phyloP scores from a whole-genome alignment of 257 asterid species.

The Mitragyna speciosa region DNA sequence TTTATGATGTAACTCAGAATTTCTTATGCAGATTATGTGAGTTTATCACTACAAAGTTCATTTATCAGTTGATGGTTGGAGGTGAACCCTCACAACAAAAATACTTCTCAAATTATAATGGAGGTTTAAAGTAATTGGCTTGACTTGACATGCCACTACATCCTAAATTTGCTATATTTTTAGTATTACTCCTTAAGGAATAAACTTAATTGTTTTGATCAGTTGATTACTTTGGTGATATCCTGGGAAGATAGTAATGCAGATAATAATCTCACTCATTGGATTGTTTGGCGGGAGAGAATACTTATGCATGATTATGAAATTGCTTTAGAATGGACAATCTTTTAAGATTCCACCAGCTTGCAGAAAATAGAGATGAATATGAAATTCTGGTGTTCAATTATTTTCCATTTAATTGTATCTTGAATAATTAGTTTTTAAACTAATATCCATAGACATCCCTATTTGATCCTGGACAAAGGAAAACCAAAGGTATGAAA shows the following conservation, averaged over 20 bases:
- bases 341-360: background rate
- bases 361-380: background rate
- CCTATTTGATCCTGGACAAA: background rate
- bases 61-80: background rate
- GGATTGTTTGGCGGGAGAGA: background rate
- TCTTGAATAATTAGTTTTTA: background rate
- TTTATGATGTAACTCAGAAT: background rate
- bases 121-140: background rate
- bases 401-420: background rate
- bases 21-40: background rate
- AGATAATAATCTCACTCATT: background rate
- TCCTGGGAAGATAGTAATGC: background rate
- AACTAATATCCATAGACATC: background rate
- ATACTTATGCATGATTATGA: background rate
- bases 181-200: background rate
- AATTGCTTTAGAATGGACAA: background rate
- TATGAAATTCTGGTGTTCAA: background rate
- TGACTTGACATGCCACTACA: background rate
- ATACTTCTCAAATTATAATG: background rate
- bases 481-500: background rate
- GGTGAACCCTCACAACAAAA: background rate
- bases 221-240: background rate
- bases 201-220: background rate
- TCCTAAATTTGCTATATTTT: background rate
- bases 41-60: background rate